These are phyloP conservation scores for Gonapodya sp. DNA, from an alignment of 192 early-diverging fungal genomes.

Conservation along the genomic window DNA sequence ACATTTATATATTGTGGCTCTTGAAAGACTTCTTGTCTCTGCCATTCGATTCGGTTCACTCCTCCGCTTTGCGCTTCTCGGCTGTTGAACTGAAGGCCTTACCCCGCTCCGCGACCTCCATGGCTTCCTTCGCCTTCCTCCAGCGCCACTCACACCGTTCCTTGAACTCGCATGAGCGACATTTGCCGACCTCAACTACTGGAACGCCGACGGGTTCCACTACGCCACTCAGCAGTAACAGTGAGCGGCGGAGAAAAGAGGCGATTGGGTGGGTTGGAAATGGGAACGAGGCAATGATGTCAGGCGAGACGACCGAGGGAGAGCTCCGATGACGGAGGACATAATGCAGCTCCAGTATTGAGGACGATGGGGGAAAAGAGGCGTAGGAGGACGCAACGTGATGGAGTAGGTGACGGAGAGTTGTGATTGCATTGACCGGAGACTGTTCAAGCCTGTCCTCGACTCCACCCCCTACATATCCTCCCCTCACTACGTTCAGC, in stretches of 20 bases:
- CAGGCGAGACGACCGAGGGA: no score
- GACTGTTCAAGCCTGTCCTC: not conserved
- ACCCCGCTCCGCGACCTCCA: no score
- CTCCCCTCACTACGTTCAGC: not conserved
- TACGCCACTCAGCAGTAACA: not conserved
- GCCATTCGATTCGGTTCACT: no score
- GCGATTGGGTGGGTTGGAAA: no score
- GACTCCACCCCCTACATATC: not conserved
- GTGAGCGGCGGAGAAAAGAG: not conserved
- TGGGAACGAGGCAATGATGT: no score
- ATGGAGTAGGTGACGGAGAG: not conserved
- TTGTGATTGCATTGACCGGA: not conserved
- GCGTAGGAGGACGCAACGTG: not conserved
- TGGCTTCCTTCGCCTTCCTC: not conserved
- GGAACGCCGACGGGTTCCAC: not conserved
- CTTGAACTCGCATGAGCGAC: not conserved
- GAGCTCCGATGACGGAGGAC: no score
- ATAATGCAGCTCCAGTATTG: not conserved
- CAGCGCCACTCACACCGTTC: not conserved
- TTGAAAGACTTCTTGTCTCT: no score
- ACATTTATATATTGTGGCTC: no score
- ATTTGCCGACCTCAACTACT: not conserved
- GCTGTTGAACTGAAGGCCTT: no score
- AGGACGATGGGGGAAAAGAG: not conserved
- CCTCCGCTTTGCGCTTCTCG: no score